A percentile compares a stretch with the other conserved stretches of the same genome.
phyloP scores from a whole-genome alignment of 2,329 filamentous ascomycete genomes.

The Mycosphaerella sp. region DNA sequence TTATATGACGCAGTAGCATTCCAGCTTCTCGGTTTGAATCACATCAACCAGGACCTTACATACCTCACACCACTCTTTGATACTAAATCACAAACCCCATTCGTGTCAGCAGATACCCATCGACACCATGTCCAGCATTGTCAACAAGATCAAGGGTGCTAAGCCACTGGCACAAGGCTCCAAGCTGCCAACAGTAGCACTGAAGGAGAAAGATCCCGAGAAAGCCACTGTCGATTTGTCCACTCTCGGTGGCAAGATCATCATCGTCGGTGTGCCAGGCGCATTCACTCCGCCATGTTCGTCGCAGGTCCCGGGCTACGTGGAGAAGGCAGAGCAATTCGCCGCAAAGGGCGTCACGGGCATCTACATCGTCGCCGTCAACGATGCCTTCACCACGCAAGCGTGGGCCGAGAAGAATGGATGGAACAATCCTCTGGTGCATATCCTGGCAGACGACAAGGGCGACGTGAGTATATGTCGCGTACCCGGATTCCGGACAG shows the following conservation, averaged over 20 bases:
- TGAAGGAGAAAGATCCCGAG: constrained; percentile 27
- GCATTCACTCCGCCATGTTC: constrained; percentile 29
- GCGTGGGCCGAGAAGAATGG: constrained; percentile 28
- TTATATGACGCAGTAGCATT: not conserved
- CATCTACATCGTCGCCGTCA: constrained; percentile 29
- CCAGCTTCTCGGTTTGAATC: not conserved
- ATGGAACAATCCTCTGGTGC: constrained; percentile 21
- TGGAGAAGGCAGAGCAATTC: constrained; percentile 25
- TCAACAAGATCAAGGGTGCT: constrained; percentile 23
- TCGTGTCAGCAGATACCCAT: not conserved
- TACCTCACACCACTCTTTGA: not conserved
- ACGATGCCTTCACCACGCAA: constrained; percentile 26
- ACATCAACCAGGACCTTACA: no score
- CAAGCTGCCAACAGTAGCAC: constrained; percentile 20
- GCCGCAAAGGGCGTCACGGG: constrained; percentile 27
- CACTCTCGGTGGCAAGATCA: constrained; percentile 23
- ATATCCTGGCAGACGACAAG: constrained; percentile 28
- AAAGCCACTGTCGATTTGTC: constrained; percentile 25
- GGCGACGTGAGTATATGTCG: constrained; percentile 14
- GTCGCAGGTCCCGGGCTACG: constrained; percentile 28
- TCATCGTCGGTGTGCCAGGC: constrained; percentile 27
- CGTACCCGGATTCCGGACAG: not conserved
- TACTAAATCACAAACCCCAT: not conserved
- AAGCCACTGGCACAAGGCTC: constrained; percentile 23
- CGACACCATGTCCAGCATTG: constrained; percentile 16